Evolutionary conservation across 2,329 filamentous ascomycete species (phyloP).

Genomic region (Colletotrichum tamarilloi): DNA sequence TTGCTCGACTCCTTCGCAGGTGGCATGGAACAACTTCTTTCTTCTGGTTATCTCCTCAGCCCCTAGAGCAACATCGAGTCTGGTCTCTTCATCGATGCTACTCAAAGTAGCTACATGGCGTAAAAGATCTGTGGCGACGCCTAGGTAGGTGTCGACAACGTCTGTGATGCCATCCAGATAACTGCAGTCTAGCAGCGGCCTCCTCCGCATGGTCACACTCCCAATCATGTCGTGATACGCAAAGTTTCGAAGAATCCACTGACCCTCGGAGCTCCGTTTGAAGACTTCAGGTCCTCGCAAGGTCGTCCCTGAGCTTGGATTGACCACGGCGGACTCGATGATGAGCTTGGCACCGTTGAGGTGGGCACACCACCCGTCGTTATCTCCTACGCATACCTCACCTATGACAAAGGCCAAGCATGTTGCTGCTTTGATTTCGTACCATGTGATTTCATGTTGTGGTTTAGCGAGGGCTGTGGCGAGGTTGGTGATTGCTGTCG

Average conservation of each 20-base stretch:
- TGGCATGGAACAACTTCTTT: background rate
- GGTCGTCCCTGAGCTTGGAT: background rate
- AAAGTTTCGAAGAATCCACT: conserved; percentile 37
- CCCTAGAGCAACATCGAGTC: background rate
- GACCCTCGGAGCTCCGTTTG: conserved; percentile 31
- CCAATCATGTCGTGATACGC: conserved; percentile 36
- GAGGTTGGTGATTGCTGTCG: conserved; percentile 27
- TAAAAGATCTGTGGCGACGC: conserved; percentile 32
- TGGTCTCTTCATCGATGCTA: conserved; percentile 23
- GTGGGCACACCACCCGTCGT: conserved; percentile 28
- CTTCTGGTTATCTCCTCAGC: background rate
- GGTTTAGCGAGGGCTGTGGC: conserved; percentile 17
- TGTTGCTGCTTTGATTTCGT: conserved; percentile 32
- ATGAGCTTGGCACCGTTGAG: conserved; percentile 31
- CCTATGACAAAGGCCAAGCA: conserved; percentile 32
- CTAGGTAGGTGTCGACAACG: conserved; percentile 35
- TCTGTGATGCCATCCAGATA: conserved; percentile 35
- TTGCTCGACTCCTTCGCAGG: conserved; percentile 13
- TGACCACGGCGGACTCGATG: conserved; percentile 25
- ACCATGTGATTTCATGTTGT: conserved; percentile 22
- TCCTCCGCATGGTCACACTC: conserved; percentile 26
- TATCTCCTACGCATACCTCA: conserved; percentile 26
- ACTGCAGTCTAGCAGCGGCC: conserved; percentile 26
- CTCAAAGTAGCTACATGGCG: conserved; percentile 21
- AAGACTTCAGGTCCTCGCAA: conserved; percentile 29